These are phyloP conservation scores for Sideroxylon spinosum DNA, from an alignment of 179 eudicot species.

Conservation along the genomic window DNA sequence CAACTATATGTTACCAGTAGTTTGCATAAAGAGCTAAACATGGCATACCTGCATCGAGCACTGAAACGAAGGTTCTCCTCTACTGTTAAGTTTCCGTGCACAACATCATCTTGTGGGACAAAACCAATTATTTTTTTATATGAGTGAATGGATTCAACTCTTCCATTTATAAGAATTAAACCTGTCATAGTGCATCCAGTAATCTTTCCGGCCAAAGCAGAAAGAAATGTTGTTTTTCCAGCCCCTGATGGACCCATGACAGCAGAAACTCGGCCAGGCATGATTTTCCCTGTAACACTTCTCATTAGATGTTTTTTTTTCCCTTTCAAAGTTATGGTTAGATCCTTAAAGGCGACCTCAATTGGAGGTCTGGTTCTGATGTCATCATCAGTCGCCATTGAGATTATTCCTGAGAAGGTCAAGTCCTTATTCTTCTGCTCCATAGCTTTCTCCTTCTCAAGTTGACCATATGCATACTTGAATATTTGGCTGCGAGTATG, in stretches of 20 bases:
- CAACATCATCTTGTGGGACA: conserved; percentile 97
- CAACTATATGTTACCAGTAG: neutral
- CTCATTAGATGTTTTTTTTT: conserved; percentile 67
- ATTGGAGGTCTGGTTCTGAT: conserved; percentile 60
- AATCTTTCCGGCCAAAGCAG: conserved; percentile 73
- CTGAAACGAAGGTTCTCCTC: conserved; percentile 88
- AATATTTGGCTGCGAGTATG: conserved; percentile 85
- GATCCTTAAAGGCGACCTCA: conserved; percentile 75
- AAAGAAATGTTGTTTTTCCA: conserved; percentile 88
- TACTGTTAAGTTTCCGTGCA: conserved; percentile 86
- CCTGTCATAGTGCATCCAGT: conserved; percentile 68
- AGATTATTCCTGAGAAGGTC: conserved; percentile 72
- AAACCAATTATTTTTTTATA: conserved; percentile 79
- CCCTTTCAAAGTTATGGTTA: conserved; percentile 70
- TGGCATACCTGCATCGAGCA: conserved; percentile 79
- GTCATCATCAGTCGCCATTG: conserved; percentile 75
- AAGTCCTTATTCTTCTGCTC: conserved; percentile 59
- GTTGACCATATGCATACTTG: conserved; percentile 85
- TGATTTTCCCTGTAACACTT: conserved; percentile 67
- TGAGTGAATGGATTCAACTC: conserved; percentile 55
- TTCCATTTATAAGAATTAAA: conserved; percentile 66
- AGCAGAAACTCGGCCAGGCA: conserved; percentile 84
- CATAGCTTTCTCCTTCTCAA: conserved; percentile 88
- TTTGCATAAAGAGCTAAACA: neutral
- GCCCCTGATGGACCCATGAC: conserved; percentile 99